Percentiles rank a stretch among this genome's conserved stretches.
Evolutionary conservation across 768 basidiomycete species (phyloP).

Genomic region (Boletus insuetus): DNA sequence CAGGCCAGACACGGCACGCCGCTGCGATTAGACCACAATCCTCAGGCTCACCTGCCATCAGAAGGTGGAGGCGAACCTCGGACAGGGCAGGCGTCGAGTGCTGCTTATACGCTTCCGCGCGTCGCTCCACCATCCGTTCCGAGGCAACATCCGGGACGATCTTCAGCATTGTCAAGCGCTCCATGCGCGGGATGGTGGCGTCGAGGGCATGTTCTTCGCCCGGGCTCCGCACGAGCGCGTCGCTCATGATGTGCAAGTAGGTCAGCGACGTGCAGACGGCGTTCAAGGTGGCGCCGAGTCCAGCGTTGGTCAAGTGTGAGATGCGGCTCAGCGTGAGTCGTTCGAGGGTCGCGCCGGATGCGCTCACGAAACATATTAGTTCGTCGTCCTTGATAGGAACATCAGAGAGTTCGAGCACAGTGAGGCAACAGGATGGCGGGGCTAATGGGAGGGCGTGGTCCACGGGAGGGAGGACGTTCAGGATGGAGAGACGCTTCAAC

Average conservation of each 20-base stretch:
- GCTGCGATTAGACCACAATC: neutral
- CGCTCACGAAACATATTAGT: slow-evolving; percentile 2
- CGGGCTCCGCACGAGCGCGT: neutral
- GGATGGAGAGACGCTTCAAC: slow-evolving; percentile 4
- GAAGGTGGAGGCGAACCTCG: neutral
- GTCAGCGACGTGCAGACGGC: neutral
- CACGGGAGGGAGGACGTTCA: neutral
- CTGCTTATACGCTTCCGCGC: neutral
- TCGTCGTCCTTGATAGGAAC: slow-evolving; percentile 9
- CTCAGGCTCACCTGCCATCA: too few species aligned
- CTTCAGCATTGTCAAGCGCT: neutral
- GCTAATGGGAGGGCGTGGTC: neutral
- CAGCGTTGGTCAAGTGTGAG: slow-evolving; percentile 1
- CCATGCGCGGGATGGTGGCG: slow-evolving; percentile 1
- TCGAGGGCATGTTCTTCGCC: slow-evolving; percentile 9
- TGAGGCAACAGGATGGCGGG: neutral
- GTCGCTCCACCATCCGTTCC: slow-evolving; percentile 8
- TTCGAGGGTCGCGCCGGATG: slow-evolving; percentile 3
- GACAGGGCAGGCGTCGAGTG: neutral
- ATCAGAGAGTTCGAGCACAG: neutral
- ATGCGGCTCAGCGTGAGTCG: slow-evolving; percentile 1
- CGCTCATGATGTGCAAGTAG: neutral
- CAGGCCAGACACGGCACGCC: neutral
- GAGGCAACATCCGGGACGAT: neutral
- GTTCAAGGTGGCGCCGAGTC: neutral